phyloP scores from a whole-genome alignment of 495 filamentous ascomycete genomes.

The Hypoxylon subgilvum region DNA sequence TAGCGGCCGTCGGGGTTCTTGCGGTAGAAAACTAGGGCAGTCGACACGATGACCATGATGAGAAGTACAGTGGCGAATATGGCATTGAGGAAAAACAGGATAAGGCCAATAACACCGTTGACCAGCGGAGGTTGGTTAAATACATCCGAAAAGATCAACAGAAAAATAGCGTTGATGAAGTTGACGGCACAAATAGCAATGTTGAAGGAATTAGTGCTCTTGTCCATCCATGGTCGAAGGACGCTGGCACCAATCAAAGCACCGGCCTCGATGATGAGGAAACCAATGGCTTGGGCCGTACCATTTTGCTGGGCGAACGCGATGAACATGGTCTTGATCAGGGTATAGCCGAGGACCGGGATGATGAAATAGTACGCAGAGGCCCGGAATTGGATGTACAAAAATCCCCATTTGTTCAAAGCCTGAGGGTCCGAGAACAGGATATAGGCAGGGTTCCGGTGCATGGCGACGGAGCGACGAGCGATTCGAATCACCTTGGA shows the following conservation, averaged over 20 bases:
- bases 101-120: slow-evolving; percentile 89
- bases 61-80: slow-evolving; percentile 84
- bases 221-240: slow-evolving; percentile 97
- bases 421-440: slow-evolving; percentile 92
- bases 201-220: slow-evolving; percentile 97
- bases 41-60: slow-evolving; percentile 85
- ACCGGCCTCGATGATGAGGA: slow-evolving; percentile 83
- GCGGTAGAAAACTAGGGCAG: slow-evolving; percentile 79
- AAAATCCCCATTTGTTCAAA: slow-evolving; percentile 97
- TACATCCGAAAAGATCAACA: slow-evolving; percentile 80
- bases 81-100: slow-evolving; percentile 93
- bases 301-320: slow-evolving; percentile 76
- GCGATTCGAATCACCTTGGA: slow-evolving; percentile 90
- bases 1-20: slow-evolving; percentile 97
- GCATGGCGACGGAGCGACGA: slow-evolving; percentile 83
- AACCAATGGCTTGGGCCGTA: slow-evolving; percentile 80
- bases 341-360: slow-evolving; percentile 75
- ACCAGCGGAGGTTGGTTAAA: slow-evolving; percentile 86
- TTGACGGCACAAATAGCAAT: slow-evolving; percentile 89
- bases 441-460: slow-evolving; percentile 97
- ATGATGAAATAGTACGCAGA: slow-evolving; percentile 97
- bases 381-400: slow-evolving; percentile 96
- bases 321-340: slow-evolving; percentile 91
- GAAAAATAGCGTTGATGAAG: slow-evolving; percentile 87
- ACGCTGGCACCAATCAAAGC: slow-evolving; percentile 80